These are phyloP conservation scores for Alternaria alternata DNA, from an alignment of 2,329 filamentous ascomycete genomes.

Conservation along the genomic window DNA sequence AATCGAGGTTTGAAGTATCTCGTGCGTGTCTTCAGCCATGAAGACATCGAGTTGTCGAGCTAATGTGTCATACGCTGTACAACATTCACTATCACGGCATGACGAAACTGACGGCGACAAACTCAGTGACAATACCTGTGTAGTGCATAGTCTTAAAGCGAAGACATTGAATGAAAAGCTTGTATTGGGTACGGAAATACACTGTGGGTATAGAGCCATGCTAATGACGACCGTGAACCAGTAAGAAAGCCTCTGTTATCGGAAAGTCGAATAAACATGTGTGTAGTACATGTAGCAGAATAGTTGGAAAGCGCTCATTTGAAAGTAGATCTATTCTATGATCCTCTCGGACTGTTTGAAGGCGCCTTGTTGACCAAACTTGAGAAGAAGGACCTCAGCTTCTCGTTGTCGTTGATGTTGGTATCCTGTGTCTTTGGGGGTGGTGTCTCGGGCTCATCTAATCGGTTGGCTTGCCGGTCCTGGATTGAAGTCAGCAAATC, in stretches of 20 bases:
- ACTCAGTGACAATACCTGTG: not conserved
- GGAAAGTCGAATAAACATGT: constrained; percentile 6
- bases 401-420: constrained; percentile 50
- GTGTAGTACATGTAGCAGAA: not conserved
- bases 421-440: constrained; percentile 37
- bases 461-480: constrained; percentile 50
- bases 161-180: not conserved
- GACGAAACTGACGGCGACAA: not conserved
- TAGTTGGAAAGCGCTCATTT: not conserved
- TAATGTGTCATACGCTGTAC: not conserved
- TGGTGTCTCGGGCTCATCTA: constrained; percentile 38
- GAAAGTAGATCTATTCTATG: constrained; percentile 5
- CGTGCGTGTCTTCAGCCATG: not conserved
- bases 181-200: constrained; percentile 23
- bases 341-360: constrained; percentile 37
- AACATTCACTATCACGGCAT: not conserved
- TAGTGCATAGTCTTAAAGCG: not conserved
- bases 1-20: not conserved
- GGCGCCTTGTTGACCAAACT: constrained; percentile 47
- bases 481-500: constrained; percentile 26
- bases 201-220: constrained; percentile 35
- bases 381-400: constrained; percentile 51
- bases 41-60: not conserved
- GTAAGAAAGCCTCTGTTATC: constrained; percentile 7
- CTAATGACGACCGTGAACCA: constrained; percentile 18